Base-by-base conservation (phyloP, 2,329 filamentous ascomycete species). In the Beauveria medogensis region DNA sequence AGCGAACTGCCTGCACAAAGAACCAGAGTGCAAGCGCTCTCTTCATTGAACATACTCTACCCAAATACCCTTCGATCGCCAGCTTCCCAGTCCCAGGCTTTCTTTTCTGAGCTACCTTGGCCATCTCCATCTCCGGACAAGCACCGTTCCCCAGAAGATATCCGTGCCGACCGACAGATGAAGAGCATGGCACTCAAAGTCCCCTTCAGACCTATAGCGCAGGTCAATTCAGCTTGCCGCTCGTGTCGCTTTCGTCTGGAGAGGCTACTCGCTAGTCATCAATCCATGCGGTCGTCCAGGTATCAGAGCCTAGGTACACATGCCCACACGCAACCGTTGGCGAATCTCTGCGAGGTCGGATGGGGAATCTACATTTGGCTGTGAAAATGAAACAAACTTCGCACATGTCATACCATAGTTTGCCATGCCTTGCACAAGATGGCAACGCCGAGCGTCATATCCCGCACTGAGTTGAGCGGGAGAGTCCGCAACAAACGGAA, bases 351-450 rank as follows among this genome's bases (percentile, higher is more conserved):
- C 16, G 55, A 57, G 22, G 30, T 48, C 3, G 55, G 55, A 40
- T 57, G 55, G 55, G 55, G 55, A 20, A 6, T 57, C n/a, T 57
- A 57, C 41, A 24, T 34, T 3, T 57, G 44, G 55, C 28, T 57
- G 30, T 57, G 43, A 57, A 12, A 20, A 20, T 8, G n/a, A 16
- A 2, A 18, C 10, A 40, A 5, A 18, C n/a, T 26, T 30, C 20
- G 16, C 10, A 5, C 18, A 46, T 30, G 5, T n/a, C 16, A 28
- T 30, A 24, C 20, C 10, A 16, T 22, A 26, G 22, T 26, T 12
- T 10, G 1, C 16, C 8, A n/a, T 18, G 22, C 7, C 9, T 28
- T 8, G 9, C 18, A 7, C 8, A 14, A 43, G 2, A 26, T 18
- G 12, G 34, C 28, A 34, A 34, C 20, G 18, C 18, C 10, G n/a